phyloP scores from a whole-genome alignment of 805 yeast species.

The Candida ulmi region DNA sequence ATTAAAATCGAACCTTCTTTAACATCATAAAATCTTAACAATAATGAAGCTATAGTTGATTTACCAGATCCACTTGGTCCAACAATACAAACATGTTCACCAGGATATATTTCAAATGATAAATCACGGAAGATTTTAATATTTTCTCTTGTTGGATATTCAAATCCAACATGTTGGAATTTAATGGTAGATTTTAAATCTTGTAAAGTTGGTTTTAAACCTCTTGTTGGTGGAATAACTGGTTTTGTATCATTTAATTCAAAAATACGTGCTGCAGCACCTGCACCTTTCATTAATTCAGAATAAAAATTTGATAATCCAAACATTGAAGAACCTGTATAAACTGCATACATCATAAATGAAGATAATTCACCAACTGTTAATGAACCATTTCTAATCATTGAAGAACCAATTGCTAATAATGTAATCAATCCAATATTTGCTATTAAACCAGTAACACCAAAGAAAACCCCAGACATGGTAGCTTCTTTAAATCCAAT shows the following conservation, averaged over 20 bases:
- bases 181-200: constrained; percentile 39
- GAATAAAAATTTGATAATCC: constrained; percentile 89
- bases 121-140: constrained; percentile 58
- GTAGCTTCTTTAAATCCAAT: constrained; percentile 78
- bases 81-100: constrained; percentile 88
- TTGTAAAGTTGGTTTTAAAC: constrained; percentile 35
- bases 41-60: constrained; percentile 75
- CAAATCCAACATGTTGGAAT: constrained; percentile 60
- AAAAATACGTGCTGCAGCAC: constrained; percentile 89
- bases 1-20: constrained; percentile 54
- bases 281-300: constrained; percentile 95
- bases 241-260: constrained; percentile 81
- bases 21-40: constrained; percentile 83
- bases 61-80: constrained; percentile 98
- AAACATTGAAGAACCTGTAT: constrained; percentile 88
- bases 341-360: constrained; percentile 92
- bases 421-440: constrained; percentile 74
- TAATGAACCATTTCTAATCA: constrained; percentile 72
- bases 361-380: constrained; percentile 87
- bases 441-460: constrained; percentile 80
- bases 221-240: constrained; percentile 58
- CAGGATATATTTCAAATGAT: constrained; percentile 58
- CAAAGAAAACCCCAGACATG: constrained; percentile 69
- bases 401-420: constrained; percentile 71
- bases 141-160: constrained; percentile 81